These are phyloP conservation scores for Dictyostelium firmibasis DNA, from an alignment of 78 protist genomes.

Conservation along the genomic window DNA sequence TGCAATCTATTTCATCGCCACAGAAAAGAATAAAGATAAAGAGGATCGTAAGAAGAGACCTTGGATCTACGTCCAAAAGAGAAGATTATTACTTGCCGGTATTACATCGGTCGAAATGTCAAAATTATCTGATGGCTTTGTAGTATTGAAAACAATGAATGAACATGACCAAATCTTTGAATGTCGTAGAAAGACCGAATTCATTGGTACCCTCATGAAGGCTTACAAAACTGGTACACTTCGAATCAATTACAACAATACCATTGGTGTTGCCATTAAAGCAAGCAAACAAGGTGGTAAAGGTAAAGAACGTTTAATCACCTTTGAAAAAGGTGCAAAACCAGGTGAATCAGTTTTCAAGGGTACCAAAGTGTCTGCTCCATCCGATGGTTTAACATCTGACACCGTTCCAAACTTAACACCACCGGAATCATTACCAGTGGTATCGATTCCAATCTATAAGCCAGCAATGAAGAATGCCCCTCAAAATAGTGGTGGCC, in stretches of 20 bases:
- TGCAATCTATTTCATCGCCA: conserved; percentile 71
- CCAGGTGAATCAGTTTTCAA: conserved; percentile 41
- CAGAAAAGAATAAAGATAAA: conserved; percentile 84
- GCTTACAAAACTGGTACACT: conserved; percentile 38
- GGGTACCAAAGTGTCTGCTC: conserved; percentile 35
- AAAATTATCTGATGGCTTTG: conserved; percentile 51
- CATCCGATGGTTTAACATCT: conserved; percentile 37
- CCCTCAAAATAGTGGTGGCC: neutral
- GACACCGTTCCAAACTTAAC: conserved; percentile 65
- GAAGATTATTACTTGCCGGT: conserved; percentile 14
- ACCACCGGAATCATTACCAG: conserved; percentile 78
- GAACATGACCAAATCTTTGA: conserved; percentile 79
- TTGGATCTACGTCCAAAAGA: conserved; percentile 74
- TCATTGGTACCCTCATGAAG: conserved; percentile 61
- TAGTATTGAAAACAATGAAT: conserved; percentile 35
- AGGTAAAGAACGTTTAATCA: conserved; percentile 66
- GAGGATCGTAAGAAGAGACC: conserved; percentile 80
- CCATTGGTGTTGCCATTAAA: conserved; percentile 69
- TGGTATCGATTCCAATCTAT: conserved; percentile 38
- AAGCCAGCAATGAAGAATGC: conserved; percentile 71
- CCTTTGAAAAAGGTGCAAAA: conserved; percentile 64
- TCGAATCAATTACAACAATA: conserved; percentile 23
- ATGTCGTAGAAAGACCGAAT: conserved; percentile 81
- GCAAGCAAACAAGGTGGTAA: conserved; percentile 75
- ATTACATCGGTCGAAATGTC: conserved; percentile 29